A percentile compares a stretch with the other conserved stretches of the same genome.
Conservation (phyloP, 2,329 filamentous ascomycete species). For the Colletotrichum limetticola region DNA sequence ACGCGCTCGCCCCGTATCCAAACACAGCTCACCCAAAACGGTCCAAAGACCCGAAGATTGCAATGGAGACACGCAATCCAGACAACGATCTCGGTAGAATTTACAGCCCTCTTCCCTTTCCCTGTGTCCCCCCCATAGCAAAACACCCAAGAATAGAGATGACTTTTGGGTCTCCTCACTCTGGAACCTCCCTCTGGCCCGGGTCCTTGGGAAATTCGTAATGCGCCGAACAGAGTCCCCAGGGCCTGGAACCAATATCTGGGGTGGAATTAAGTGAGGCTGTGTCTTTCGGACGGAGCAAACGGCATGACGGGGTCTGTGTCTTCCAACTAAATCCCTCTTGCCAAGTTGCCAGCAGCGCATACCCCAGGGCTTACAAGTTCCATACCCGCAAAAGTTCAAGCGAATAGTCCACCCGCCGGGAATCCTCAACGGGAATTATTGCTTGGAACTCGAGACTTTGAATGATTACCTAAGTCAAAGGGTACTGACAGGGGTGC, state of each 20-base stretch:
- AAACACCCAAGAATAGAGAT: neutral
- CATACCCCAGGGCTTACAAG: neutral
- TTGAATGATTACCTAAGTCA: neutral
- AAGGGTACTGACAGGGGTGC: neutral
- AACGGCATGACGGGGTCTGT: constrained; percentile 7
- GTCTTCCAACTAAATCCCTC: neutral
- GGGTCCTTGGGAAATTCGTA: neutral
- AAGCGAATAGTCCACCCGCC: neutral
- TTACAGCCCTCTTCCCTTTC: too few relatives aligned
- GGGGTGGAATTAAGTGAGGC: neutral
- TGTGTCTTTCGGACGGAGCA: constrained; percentile 6
- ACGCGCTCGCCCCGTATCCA: too few relatives aligned
- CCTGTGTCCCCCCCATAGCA: neutral
- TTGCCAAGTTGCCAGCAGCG: too few relatives aligned
- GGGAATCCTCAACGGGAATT: neutral
- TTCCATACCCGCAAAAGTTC: neutral
- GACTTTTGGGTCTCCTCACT: neutral
- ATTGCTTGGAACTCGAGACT: neutral
- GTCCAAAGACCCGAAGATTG: neutral
- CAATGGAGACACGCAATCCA: neutral
- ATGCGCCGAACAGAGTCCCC: neutral
- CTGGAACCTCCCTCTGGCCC: neutral
- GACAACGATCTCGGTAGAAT: neutral
- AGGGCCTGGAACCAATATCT: neutral
- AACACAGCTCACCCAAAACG: neutral